Evolutionary conservation across 208 protist genomes (phyloP).

Genomic region (Porcisia hertigi): DNA sequence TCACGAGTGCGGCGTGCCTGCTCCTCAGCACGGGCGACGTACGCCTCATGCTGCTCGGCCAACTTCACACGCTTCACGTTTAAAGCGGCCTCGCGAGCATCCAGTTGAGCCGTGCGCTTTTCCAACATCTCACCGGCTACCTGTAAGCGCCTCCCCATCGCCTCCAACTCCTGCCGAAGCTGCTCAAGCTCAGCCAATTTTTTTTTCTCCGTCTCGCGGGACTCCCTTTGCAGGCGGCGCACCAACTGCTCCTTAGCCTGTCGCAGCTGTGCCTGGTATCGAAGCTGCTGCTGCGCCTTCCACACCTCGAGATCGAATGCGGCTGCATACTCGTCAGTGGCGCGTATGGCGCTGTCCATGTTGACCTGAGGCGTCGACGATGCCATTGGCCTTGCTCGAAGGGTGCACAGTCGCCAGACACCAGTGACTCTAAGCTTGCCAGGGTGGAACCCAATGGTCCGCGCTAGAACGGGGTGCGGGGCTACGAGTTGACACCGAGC

Average conservation of each 20-base stretch:
- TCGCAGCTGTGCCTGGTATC: constrained; percentile 62
- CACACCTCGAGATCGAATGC: constrained; percentile 92
- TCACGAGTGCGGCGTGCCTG: constrained; percentile 57
- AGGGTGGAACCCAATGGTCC: background rate
- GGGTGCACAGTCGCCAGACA: background rate
- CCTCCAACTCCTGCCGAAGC: constrained; percentile 59
- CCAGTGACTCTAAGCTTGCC: background rate
- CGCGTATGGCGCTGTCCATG: constrained; percentile 42
- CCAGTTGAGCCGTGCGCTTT: constrained; percentile 61
- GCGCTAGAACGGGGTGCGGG: background rate
- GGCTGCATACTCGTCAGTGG: constrained; percentile 82
- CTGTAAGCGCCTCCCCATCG: constrained; percentile 63
- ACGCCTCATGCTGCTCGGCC: constrained; percentile 81
- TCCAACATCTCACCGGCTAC: constrained; percentile 57
- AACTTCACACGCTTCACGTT: constrained; percentile 66
- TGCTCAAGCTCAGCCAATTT: constrained; percentile 54
- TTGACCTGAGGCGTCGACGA: constrained; percentile 14
- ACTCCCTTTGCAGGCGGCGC: constrained; percentile 41
- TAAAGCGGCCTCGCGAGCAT: constrained; percentile 77
- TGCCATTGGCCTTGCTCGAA: constrained; percentile 5
- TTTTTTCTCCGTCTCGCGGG: constrained; percentile 30
- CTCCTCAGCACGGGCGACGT: constrained; percentile 63
- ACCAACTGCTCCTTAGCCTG: constrained; percentile 66
- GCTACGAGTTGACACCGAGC: background rate
- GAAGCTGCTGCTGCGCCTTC: constrained; percentile 88